Conservation (phyloP, 352 stramenopile species). For the Phytopythium litorale region DNA sequence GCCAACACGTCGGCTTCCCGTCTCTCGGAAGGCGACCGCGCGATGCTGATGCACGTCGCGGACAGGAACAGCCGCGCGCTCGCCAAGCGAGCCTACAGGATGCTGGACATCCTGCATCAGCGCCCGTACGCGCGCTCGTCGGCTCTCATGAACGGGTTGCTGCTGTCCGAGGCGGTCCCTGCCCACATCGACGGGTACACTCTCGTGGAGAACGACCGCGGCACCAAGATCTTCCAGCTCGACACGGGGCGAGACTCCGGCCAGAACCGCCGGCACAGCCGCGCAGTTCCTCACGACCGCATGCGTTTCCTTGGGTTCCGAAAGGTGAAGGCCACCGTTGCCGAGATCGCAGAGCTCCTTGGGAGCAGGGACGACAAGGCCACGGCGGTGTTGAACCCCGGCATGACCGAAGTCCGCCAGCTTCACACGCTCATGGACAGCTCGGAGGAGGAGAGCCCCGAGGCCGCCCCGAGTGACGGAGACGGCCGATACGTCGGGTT, state of each 20-base stretch:
- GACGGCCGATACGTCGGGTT: slow-evolving; percentile 24
- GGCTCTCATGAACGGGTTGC: background rate
- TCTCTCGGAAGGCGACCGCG: slow-evolving; percentile 1
- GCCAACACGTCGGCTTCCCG: background rate
- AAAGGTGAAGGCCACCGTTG: slow-evolving; percentile 20
- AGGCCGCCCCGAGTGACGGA: background rate
- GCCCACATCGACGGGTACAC: slow-evolving; percentile 5
- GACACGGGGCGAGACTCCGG: background rate
- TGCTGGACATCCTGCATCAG: background rate
- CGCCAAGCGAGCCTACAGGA: background rate
- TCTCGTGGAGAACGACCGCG: slow-evolving; percentile 4
- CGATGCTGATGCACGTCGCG: background rate
- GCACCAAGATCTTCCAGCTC: slow-evolving; percentile 4
- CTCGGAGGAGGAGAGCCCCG: background rate
- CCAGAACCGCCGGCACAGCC: background rate
- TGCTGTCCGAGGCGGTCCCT: background rate
- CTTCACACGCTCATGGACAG: slow-evolving; percentile 23
- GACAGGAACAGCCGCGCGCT: slow-evolving; percentile 1
- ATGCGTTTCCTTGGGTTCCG: slow-evolving; percentile 10
- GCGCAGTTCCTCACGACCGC: background rate
- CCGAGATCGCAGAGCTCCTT: slow-evolving; percentile 31
- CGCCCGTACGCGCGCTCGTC: background rate
- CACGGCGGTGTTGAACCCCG: slow-evolving; percentile 5
- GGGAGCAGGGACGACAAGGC: background rate
- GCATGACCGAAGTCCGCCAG: slow-evolving; percentile 13